phyloP scores from a whole-genome alignment of 2,329 filamentous ascomycete species.

The Verticillium isaacii region DNA sequence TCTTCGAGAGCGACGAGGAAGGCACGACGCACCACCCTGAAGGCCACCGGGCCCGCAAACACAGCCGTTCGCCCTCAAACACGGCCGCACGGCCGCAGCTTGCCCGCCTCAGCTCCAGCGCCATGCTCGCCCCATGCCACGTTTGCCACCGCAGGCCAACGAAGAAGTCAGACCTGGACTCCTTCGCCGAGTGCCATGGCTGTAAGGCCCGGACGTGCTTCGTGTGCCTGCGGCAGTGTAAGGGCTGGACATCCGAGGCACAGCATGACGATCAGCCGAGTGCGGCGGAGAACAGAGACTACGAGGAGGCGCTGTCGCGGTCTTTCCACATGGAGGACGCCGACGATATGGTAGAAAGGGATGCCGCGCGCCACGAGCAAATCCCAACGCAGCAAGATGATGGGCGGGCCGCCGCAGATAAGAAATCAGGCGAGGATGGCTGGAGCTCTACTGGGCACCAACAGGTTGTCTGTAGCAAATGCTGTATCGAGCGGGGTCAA shows the following conservation, averaged over 20 bases:
- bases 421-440: slow-evolving; percentile 14
- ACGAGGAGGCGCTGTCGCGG: slow-evolving; percentile 29
- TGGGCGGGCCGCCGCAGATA: background rate
- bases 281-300: background rate
- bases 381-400: background rate
- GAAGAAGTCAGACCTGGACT: slow-evolving; percentile 61
- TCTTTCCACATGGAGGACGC: slow-evolving; percentile 49
- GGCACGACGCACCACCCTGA: background rate
- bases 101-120: slow-evolving; percentile 11
- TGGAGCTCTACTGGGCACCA: slow-evolving; percentile 41
- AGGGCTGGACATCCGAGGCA: slow-evolving; percentile 35
- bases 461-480: slow-evolving; percentile 59
- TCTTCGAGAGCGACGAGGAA: background rate
- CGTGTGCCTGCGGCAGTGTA: slow-evolving; percentile 63
- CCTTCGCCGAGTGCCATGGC: slow-evolving; percentile 58
- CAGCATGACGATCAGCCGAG: slow-evolving; percentile 5
- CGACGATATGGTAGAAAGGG: slow-evolving; percentile 23
- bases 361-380: background rate
- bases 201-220: slow-evolving; percentile 62
- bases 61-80: background rate
- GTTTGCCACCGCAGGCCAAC: slow-evolving; percentile 63
- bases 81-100: background rate
- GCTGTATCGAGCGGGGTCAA: slow-evolving; percentile 60
- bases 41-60: background rate
- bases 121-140: slow-evolving; percentile 53